Conservation (phyloP, 352 stramenopile species). For the Phytophthora megakarya region DNA sequence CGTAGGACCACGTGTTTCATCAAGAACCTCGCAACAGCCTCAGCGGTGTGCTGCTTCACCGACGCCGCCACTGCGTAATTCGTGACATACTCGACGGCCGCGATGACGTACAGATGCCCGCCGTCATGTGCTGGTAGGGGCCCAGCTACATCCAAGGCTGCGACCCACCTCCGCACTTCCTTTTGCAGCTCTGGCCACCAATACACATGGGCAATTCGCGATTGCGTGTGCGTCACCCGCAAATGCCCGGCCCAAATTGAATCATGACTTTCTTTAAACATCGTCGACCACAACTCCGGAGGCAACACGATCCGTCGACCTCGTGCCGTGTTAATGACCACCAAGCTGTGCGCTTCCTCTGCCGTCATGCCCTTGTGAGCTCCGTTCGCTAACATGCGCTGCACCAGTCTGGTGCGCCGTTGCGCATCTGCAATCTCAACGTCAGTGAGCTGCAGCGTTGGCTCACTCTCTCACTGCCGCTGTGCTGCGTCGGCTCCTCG, state of each 20-base stretch:
- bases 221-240: background rate
- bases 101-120: background rate
- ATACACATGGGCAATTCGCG: background rate
- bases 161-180: background rate
- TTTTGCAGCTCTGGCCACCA: background rate
- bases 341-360: background rate
- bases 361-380: background rate
- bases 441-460: background rate
- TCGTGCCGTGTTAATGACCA: too few species aligned
- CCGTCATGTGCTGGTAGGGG: background rate
- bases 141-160: background rate
- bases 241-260: background rate
- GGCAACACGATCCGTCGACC: background rate
- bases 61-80: background rate
- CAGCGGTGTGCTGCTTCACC: background rate
- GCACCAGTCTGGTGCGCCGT: background rate
- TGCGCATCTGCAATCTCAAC: background rate
- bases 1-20: background rate
- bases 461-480: too few species aligned
- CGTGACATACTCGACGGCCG: background rate
- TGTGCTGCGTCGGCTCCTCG: too few species aligned
- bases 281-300: background rate
- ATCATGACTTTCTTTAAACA: background rate
- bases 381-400: background rate
- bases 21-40: background rate